Percentiles rank a stretch among this genome's conserved stretches.
phyloP scores from a whole-genome alignment of 208 protist genomes.

The Leishmania braziliensis region DNA sequence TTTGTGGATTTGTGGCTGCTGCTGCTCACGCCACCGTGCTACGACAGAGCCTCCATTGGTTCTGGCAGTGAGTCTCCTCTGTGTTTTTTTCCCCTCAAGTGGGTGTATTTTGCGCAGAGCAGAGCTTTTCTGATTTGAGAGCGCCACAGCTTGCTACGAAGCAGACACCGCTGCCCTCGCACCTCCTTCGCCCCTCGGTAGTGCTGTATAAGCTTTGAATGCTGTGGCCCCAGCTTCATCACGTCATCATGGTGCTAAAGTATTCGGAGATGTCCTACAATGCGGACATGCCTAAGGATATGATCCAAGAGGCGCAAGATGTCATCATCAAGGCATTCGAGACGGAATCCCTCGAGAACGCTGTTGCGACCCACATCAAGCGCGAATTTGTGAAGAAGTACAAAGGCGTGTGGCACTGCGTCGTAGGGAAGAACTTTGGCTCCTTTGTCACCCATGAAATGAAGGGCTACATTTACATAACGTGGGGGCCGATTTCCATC shows the following conservation, averaged over 20 bases:
- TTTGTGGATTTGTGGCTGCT: neutral
- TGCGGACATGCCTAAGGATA: slow-evolving; percentile 90
- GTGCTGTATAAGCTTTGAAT: neutral
- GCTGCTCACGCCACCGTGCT: neutral
- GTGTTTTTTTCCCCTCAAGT: neutral
- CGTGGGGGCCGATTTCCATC: slow-evolving; percentile 98
- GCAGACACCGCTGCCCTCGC: neutral
- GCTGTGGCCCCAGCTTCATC: neutral
- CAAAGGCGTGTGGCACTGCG: slow-evolving; percentile 98
- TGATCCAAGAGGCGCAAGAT: slow-evolving; percentile 78
- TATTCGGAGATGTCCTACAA: slow-evolving; percentile 85
- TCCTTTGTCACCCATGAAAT: slow-evolving; percentile 99
- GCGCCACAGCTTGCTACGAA: neutral
- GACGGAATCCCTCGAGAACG: slow-evolving; percentile 71
- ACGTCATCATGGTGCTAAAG: slow-evolving; percentile 59
- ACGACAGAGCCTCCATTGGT: neutral
- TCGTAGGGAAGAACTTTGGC: slow-evolving; percentile 99
- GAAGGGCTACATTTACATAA: slow-evolving; percentile 99
- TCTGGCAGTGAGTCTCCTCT: neutral
- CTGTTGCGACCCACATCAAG: slow-evolving; percentile 89
- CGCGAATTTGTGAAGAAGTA: slow-evolving; percentile 88
- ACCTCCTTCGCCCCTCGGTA: neutral
- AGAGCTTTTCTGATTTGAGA: neutral
- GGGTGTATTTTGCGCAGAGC: neutral
- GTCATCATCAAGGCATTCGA: slow-evolving; percentile 84